A percentile compares a stretch with the other conserved stretches of the same genome.
These are phyloP conservation scores for Eimeria acervulina DNA, from an alignment of 169 alveolate genomes.

Conservation along the genomic window DNA sequence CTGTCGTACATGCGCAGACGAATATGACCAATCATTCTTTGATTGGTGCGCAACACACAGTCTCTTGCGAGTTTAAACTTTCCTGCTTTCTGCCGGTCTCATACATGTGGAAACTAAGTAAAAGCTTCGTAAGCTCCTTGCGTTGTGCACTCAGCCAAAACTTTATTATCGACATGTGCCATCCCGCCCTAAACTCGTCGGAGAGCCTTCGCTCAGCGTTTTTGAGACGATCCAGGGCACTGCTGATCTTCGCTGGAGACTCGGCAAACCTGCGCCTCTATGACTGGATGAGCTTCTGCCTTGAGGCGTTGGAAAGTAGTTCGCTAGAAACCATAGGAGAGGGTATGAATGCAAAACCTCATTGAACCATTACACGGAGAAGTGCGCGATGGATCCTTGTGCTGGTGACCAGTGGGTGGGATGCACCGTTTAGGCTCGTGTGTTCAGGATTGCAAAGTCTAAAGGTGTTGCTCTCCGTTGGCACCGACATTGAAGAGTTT, in stretches of 20 bases:
- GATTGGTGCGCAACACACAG: slow-evolving; percentile 46
- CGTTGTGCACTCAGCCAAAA: slow-evolving; percentile 61
- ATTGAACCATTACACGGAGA: neutral
- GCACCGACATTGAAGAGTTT: slow-evolving; percentile 48
- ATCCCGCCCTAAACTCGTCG: neutral
- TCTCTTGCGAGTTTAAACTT: neutral
- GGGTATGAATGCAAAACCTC: slow-evolving; percentile 21
- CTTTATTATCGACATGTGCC: slow-evolving; percentile 57
- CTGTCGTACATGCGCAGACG: slow-evolving; percentile 15
- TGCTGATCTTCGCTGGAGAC: slow-evolving; percentile 30
- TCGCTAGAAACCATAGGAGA: slow-evolving; percentile 14
- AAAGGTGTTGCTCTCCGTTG: slow-evolving; percentile 48
- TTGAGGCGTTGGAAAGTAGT: slow-evolving; percentile 36
- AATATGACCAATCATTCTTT: slow-evolving; percentile 22
- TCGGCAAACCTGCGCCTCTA: slow-evolving; percentile 50
- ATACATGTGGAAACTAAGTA: neutral
- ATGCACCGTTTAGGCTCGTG: neutral
- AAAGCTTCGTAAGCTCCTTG: neutral
- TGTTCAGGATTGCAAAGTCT: slow-evolving; percentile 51
- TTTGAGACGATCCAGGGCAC: slow-evolving; percentile 34
- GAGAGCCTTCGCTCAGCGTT: slow-evolving; percentile 22
- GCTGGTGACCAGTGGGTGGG: neutral
- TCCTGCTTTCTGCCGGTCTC: neutral
- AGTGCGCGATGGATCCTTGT: neutral
- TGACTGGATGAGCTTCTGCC: slow-evolving; percentile 54